Base-by-base conservation (phyloP, 2,329 filamentous ascomycete species). In the Fusarium sp. region DNA sequence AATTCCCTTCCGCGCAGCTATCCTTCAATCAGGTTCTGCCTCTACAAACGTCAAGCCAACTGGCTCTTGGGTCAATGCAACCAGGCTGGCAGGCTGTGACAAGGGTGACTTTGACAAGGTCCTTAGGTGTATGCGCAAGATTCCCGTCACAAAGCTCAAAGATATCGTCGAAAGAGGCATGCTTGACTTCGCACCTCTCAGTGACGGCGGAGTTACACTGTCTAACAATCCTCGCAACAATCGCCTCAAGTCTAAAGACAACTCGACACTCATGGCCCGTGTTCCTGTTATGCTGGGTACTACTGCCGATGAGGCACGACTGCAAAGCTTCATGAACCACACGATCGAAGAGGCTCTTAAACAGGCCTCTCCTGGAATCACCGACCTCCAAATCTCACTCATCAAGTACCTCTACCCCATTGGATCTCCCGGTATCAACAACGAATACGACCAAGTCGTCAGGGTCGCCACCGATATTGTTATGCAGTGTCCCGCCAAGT, bases 1-100 rank as follows among this genome's bases (percentile, higher is more conserved):
- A 4, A 31, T 76, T 3, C 75, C 75, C 9, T 77, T 77, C 29
- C 62, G 64, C 3, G 74, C 62, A 1, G 73, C 74, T n/a, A 76
- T 74, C 27, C 43, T 77, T 17, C 58, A 76, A 18, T 77, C 76
- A 0, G 66, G 71, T 2, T 67, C 67, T 11, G 61, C 59, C 4
- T 54, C 58, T 5, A 53, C 59, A 10, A 46, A 63, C 2, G 21
- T 43, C 2, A 47, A 47, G 1, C 37, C 55, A 0, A 59, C 50
- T 2, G 63, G 53, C 0, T 66, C 73, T 1, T 75, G 74, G 72
- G 15, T 17, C 2, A 64, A 63, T 11, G 52, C 69, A 5, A 55
- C 58, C 1, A 46, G 57, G 35, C 27, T 40, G 0, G 48, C 63
- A 1, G 53, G 57, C 6, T 76, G 75, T 42, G 50, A 66, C 0